These are phyloP conservation scores for Novymonas esmeraldas DNA, from an alignment of 208 protist genomes.

Conservation along the genomic window DNA sequence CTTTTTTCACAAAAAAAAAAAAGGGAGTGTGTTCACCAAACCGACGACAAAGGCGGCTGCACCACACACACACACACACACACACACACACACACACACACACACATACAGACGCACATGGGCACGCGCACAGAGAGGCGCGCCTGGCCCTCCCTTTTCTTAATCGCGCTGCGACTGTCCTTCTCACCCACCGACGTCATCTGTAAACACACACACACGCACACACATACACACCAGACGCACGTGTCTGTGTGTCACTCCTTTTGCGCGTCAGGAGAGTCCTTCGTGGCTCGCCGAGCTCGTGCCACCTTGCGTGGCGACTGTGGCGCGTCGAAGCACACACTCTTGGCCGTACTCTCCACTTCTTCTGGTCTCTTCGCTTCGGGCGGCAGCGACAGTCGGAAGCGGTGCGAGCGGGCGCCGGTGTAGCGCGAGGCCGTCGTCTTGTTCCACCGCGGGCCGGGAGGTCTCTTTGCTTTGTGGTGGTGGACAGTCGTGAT, in stretches of 20 bases:
- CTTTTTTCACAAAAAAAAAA: too few relatives aligned
- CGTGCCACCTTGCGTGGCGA: conserved; percentile 62
- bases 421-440: neutral
- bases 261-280: neutral
- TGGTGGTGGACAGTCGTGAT: neutral
- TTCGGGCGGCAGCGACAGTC: conserved; percentile 16
- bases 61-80: neutral
- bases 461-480: neutral
- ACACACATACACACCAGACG: neutral
- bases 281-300: conserved; percentile 28
- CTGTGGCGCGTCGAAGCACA: conserved; percentile 48
- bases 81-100: conserved; percentile 9
- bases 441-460: neutral
- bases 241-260: neutral
- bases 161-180: too few relatives aligned
- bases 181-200: neutral
- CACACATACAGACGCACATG: neutral
- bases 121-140: neutral
- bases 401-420: conserved; percentile 13
- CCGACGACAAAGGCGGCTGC: neutral
- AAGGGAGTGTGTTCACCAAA: too few relatives aligned
- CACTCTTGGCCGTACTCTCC: too few relatives aligned
- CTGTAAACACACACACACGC: neutral
- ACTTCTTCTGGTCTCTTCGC: neutral
- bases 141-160: neutral